Conservation (phyloP, 352 stramenopile species). For the Phytophthora sojae region DNA sequence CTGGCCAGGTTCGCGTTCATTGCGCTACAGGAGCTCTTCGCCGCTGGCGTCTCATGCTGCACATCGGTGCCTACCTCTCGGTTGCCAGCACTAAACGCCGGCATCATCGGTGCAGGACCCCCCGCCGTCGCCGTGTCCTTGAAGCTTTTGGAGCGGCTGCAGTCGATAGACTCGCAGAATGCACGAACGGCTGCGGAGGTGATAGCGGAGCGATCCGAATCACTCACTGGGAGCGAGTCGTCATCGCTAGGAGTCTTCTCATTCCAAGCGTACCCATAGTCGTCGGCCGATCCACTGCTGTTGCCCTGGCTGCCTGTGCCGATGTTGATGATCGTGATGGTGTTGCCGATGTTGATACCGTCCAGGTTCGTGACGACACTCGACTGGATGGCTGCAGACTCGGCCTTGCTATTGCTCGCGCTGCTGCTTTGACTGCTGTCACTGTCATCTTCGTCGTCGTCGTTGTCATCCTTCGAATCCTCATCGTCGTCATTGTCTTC, state of each 20-base stretch:
- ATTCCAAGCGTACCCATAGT: background rate
- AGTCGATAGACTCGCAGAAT: constrained; percentile 31
- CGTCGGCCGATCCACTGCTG: background rate
- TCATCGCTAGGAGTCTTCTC: background rate
- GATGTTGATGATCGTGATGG: constrained; percentile 49
- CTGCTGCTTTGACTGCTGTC: constrained; percentile 13
- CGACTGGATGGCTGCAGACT: constrained; percentile 26
- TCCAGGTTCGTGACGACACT: constrained; percentile 40
- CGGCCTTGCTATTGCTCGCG: constrained; percentile 9
- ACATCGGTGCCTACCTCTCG: background rate
- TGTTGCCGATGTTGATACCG: constrained; percentile 52
- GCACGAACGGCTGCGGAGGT: constrained; percentile 25
- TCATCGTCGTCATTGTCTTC: constrained; percentile 7
- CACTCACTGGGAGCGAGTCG: background rate
- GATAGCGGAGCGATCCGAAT: constrained; percentile 23
- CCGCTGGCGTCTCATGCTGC: background rate
- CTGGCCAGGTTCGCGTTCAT: background rate
- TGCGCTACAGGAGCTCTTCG: background rate
- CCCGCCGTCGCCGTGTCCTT: background rate
- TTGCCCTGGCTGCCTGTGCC: constrained; percentile 18
- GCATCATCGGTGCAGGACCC: background rate
- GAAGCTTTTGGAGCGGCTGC: constrained; percentile 6
- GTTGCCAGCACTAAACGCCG: constrained; percentile 1
- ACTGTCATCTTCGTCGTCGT: constrained; percentile 11
- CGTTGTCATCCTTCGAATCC: constrained; percentile 7